These are phyloP conservation scores for Aureobasidium uvarum DNA, from an alignment of 2,329 filamentous ascomycete species.

Conservation along the genomic window DNA sequence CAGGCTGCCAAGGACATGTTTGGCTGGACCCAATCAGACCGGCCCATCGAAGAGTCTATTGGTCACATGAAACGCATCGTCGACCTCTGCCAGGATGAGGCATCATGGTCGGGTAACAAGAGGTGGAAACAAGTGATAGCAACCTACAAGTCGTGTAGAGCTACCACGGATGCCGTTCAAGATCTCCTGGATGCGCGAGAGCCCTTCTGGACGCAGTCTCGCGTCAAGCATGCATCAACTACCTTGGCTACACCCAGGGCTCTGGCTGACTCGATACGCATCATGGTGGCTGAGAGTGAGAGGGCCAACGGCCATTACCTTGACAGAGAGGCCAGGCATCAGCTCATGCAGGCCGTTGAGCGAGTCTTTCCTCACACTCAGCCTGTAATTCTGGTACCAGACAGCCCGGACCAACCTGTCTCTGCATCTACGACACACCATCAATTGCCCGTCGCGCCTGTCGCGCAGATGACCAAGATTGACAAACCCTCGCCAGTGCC, in stretches of 20 bases:
- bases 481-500: background rate
- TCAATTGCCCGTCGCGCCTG: background rate
- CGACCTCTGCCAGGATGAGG: constrained; percentile 2
- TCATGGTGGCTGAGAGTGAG: constrained; percentile 3
- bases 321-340: background rate
- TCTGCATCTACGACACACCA: background rate
- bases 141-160: background rate
- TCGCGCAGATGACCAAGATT: background rate
- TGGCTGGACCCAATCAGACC: background rate
- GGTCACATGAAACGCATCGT: constrained; percentile 2
- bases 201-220: constrained; percentile 10
- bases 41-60: background rate
- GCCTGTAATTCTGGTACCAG: background rate
- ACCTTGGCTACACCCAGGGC: constrained; percentile 9
- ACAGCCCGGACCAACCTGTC: background rate
- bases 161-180: background rate
- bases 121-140: background rate
- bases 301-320: background rate
- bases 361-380: background rate
- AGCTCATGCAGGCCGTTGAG: constrained; percentile 4
- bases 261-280: constrained; percentile 9
- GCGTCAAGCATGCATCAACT: background rate
- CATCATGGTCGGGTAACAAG: background rate
- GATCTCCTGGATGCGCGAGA: background rate
- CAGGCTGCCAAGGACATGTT: constrained; percentile 6